Evolutionary conservation across 257 asterid species (phyloP).

Genomic region (Solanum etuberosum): DNA sequence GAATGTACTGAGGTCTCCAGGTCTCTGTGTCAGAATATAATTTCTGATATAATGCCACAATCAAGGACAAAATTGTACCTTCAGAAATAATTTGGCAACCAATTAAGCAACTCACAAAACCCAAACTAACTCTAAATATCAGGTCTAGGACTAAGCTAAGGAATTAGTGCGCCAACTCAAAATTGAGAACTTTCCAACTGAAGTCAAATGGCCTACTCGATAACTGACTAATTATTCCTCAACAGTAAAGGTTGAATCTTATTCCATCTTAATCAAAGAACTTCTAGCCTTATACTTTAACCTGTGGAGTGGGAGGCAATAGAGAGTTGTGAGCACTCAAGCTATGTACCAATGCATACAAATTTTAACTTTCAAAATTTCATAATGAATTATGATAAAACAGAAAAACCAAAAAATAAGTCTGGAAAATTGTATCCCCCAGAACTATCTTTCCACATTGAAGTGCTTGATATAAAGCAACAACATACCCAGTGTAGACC

Average conservation of each 20-base stretch:
- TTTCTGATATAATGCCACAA: neutral
- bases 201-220: neutral
- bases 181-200: neutral
- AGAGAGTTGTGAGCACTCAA: neutral
- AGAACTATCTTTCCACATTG: neutral
- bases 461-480: neutral
- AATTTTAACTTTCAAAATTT: neutral
- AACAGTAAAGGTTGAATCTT: neutral
- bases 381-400: neutral
- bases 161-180: neutral
- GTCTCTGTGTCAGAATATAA: neutral
- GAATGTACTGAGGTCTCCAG: neutral
- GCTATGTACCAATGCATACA: neutral
- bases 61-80: neutral
- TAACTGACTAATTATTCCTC: neutral
- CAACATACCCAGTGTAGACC: neutral
- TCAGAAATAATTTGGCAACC: constrained; percentile 1
- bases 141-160: neutral
- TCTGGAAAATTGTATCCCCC: neutral
- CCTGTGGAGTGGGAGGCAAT: neutral
- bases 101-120: neutral
- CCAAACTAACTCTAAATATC: neutral
- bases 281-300: neutral
- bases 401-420: neutral
- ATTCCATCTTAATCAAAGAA: neutral